Evolutionary conservation across 306 rosid species (phyloP).

Genomic region (Castanea mollissima): DNA sequence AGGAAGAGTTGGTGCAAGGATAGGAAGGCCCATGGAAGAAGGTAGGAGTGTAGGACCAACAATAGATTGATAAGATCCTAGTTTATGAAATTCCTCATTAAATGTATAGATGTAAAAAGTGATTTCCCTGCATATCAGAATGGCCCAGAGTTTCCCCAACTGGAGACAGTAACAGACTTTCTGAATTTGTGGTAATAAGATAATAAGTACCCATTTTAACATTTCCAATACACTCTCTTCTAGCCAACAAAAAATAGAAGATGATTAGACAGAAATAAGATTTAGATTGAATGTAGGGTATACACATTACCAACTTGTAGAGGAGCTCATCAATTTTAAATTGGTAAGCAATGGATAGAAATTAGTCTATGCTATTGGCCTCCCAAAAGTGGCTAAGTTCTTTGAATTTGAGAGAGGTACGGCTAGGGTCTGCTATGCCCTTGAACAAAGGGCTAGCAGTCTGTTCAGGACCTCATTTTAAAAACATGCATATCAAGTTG

Average conservation of each 20-base stretch:
- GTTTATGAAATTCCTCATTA: neutral
- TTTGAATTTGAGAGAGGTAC: neutral
- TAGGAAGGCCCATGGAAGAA: no score
- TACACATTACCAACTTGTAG: neutral
- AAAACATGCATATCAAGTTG: neutral
- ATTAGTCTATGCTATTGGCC: neutral
- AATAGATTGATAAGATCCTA: neutral
- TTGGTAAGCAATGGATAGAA: neutral
- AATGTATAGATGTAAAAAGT: no score
- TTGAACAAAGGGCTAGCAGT: neutral
- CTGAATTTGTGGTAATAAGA: neutral
- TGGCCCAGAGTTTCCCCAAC: neutral
- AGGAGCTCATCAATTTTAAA: neutral
- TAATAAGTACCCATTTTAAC: neutral
- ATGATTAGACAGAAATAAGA: neutral
- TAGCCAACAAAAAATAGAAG: no score
- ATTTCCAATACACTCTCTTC: neutral
- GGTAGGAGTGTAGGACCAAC: neutral
- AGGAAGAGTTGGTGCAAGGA: neutral
- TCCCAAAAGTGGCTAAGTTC: neutral
- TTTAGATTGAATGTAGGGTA: neutral
- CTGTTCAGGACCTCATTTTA: neutral
- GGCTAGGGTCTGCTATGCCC: neutral
- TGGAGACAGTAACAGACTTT: neutral
- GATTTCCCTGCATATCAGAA: neutral